Base-by-base conservation (phyloP, 495 filamentous ascomycete species). In the Melanomma pulvis-pyrius region DNA sequence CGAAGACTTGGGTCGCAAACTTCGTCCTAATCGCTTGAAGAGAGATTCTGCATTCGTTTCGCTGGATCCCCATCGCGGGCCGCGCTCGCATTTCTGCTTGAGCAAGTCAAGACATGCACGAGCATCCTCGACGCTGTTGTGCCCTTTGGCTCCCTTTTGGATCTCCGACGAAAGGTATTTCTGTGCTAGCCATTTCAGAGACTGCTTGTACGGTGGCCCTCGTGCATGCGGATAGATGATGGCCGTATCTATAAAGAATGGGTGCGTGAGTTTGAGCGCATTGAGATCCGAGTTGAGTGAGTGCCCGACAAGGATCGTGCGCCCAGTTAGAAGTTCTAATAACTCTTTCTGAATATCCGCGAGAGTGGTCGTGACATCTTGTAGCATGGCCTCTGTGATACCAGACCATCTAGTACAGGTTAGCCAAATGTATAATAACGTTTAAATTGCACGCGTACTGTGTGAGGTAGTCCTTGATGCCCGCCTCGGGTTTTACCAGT, bases 51-150 rank as follows among this genome's bases (percentile, higher is more conserved):
- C 86, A 44, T 83, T 87, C 5, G 83, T 79, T 24, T 93, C 92
- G 54, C 82, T 84, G 0, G 87, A 88, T 9, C 91, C 94, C 88
- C 92, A 98, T 32, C 78, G 77, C 51, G 87, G 87, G 44, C 96
- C 94, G 71, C 90, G 92, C 71, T 97, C 92, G 74, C 96, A 97
- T 75, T 98, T 98, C 74, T 90, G 86, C 73, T 93, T 96, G 11
- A 97, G 86, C 1, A 98, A 86, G 68, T 98, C 96, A 17, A 98
- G 84, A 60, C 90, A 93, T 2, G 94, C 92, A 48, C 82, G 85
- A 15, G 94, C 91, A 74, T 98, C 94, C 78, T 98, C 96, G 70
- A 96, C 83, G 28, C 90, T 92, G 81, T 97, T 87, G 72, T 98
- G 94, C 9, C 94, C 94, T 19, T 79, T 83, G 28, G 80, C 80